These are phyloP conservation scores for Hygrophoropsis aurantiaca DNA, from an alignment of 768 basidiomycete species.

Conservation along the genomic window DNA sequence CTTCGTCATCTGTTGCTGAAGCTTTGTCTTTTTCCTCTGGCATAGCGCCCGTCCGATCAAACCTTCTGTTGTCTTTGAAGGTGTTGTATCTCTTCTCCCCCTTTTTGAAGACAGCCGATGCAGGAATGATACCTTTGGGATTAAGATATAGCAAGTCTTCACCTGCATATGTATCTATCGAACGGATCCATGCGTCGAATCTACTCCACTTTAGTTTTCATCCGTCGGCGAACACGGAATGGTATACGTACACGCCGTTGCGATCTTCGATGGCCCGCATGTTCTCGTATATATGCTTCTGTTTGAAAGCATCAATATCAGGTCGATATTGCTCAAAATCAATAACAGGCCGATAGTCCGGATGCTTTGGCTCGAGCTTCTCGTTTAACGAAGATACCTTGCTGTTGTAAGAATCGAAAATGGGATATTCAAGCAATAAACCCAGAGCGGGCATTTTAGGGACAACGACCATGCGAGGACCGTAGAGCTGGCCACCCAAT, in stretches of 20 bases:
- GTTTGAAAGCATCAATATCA: constrained; percentile 79
- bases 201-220: constrained; percentile 34
- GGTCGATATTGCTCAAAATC: constrained; percentile 69
- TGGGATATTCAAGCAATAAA: constrained; percentile 83
- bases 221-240: background rate
- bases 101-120: constrained; percentile 62
- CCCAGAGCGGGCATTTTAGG: constrained; percentile 97
- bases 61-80: constrained; percentile 68
- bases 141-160: constrained; percentile 80
- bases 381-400: constrained; percentile 46
- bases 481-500: constrained; percentile 59
- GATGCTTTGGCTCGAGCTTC: constrained; percentile 50
- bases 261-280: constrained; percentile 85
- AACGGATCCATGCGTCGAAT: constrained; percentile 83
- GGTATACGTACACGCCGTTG: constrained; percentile 63
- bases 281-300: constrained; percentile 79
- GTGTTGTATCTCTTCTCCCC: constrained; percentile 56
- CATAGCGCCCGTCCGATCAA: constrained; percentile 54
- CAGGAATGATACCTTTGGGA: constrained; percentile 72
- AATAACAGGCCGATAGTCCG: constrained; percentile 69
- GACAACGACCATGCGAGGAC: constrained; percentile 72
- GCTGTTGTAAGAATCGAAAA: constrained; percentile 77
- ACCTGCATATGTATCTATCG: constrained; percentile 73
- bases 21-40: constrained; percentile 29
- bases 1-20: constrained; percentile 33